Evolutionary conservation across 1,284 basidiomycete species (phyloP).

Genomic region (Boletus coffeatus): DNA sequence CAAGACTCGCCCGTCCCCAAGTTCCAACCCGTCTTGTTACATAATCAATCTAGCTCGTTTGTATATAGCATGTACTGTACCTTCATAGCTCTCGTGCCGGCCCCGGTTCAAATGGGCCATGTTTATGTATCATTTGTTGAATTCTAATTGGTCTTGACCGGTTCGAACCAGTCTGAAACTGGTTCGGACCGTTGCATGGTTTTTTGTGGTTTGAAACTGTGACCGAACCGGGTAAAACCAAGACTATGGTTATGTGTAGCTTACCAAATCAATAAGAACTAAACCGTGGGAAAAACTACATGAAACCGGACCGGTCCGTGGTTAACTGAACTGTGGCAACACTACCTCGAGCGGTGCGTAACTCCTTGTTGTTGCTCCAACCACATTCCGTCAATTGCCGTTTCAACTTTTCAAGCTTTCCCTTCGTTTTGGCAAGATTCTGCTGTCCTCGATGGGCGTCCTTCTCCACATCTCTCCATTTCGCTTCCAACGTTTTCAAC

Average conservation of each 20-base stretch:
- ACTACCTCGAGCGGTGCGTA: constrained; percentile 46
- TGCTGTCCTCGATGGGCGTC: constrained; percentile 76
- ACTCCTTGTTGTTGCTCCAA: constrained; percentile 74
- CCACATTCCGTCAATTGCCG: constrained; percentile 57
- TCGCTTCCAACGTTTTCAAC: constrained; percentile 70
- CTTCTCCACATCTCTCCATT: constrained; percentile 81
- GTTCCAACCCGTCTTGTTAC: too few species aligned
- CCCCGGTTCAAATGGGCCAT: too few species aligned
- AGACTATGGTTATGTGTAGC: neutral
- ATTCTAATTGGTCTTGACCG: neutral
- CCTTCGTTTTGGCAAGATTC: constrained; percentile 58
- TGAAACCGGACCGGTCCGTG: neutral
- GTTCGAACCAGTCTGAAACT: neutral
- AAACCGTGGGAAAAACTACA: neutral
- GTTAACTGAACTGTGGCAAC: neutral
- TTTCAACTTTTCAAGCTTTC: constrained; percentile 56
- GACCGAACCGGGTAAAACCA: neutral
- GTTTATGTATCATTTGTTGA: neutral
- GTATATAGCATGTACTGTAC: too few species aligned
- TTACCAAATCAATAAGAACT: neutral
- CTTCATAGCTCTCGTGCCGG: too few species aligned
- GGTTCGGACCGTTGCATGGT: neutral
- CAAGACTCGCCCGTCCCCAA: too few species aligned
- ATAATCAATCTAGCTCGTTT: too few species aligned
- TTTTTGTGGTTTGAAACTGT: neutral